Percentiles rank a stretch among this genome's conserved stretches.
Evolutionary conservation across 129 eudicot species (phyloP).

Genomic region (Ambrosia artemisiifolia): DNA sequence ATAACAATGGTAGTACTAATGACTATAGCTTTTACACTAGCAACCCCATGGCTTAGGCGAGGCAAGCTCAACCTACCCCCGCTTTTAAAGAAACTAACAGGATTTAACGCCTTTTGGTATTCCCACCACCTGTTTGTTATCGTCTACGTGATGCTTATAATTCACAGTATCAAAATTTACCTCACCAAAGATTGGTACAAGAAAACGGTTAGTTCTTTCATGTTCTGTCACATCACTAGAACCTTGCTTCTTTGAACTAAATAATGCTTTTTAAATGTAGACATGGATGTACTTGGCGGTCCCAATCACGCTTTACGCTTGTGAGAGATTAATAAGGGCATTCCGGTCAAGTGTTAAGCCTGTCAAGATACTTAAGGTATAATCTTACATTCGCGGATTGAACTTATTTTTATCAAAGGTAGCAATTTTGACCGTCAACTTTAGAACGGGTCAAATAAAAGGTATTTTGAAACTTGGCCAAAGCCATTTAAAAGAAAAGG

Average conservation of each 20-base stretch:
- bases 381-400: not conserved
- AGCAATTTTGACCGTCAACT: not conserved
- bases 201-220: constrained; percentile 62
- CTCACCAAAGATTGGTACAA: constrained; percentile 79
- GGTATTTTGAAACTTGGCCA: not conserved
- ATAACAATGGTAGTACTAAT: constrained; percentile 65
- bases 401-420: not conserved
- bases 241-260: not conserved
- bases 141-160: constrained; percentile 68
- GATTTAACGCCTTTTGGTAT: constrained; percentile 97
- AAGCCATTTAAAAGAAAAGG: not conserved
- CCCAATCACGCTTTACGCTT: constrained; percentile 59
- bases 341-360: constrained; percentile 71
- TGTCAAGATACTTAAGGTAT: constrained; percentile 73
- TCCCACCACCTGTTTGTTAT: constrained; percentile 85
- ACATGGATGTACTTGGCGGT: constrained; percentile 90
- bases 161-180: constrained; percentile 71
- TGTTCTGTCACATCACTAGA: not conserved
- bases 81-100: constrained; percentile 80
- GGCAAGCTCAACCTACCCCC: constrained; percentile 73
- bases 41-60: constrained; percentile 81
- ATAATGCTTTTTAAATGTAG: constrained; percentile 27
- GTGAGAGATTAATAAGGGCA: constrained; percentile 72
- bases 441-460: not conserved
- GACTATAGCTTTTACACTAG: constrained; percentile 68